These are phyloP conservation scores for Geranium incanum DNA, from an alignment of 441 rosid genomes.

Conservation along the genomic window DNA sequence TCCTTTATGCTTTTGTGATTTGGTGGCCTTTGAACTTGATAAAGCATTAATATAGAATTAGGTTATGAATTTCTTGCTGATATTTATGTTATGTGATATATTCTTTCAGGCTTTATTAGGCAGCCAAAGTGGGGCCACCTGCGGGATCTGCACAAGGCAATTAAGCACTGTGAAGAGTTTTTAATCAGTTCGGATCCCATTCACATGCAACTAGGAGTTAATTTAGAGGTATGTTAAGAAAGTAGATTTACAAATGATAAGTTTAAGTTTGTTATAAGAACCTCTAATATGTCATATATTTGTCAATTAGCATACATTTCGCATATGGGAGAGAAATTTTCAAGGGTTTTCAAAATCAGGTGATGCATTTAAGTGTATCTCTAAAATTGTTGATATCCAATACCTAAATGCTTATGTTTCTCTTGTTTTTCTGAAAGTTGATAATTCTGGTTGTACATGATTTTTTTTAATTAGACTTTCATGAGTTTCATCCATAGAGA, in stretches of 20 bases:
- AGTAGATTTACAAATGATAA: background rate
- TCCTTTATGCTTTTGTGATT: slow-evolving; percentile 4
- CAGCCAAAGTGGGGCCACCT: slow-evolving; percentile 74
- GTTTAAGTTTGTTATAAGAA: background rate
- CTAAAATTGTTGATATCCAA: too few relatives aligned
- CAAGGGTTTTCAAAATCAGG: too few relatives aligned
- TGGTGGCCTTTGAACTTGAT: background rate
- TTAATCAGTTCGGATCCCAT: slow-evolving; percentile 47
- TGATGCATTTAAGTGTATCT: too few relatives aligned
- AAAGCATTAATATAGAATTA: background rate
- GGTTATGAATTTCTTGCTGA: background rate
- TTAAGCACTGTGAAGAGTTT: slow-evolving; percentile 51
- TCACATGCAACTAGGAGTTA: slow-evolving; percentile 36
- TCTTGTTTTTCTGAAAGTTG: too few relatives aligned
- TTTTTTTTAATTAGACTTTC: too few relatives aligned
- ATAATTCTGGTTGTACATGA: too few relatives aligned
- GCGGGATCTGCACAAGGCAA: slow-evolving; percentile 48
- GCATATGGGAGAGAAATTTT: too few relatives aligned
- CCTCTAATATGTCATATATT: background rate
- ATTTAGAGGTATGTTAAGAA: slow-evolving; percentile 39
- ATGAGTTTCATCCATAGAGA: too few relatives aligned
- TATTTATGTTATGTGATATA: background rate
- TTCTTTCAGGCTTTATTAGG: slow-evolving; percentile 48
- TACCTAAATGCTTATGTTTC: too few relatives aligned
- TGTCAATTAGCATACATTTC: too few relatives aligned